Base-by-base conservation (phyloP, 2,329 filamentous ascomycete genomes). In the Pseudocercospora cruenta region DNA sequence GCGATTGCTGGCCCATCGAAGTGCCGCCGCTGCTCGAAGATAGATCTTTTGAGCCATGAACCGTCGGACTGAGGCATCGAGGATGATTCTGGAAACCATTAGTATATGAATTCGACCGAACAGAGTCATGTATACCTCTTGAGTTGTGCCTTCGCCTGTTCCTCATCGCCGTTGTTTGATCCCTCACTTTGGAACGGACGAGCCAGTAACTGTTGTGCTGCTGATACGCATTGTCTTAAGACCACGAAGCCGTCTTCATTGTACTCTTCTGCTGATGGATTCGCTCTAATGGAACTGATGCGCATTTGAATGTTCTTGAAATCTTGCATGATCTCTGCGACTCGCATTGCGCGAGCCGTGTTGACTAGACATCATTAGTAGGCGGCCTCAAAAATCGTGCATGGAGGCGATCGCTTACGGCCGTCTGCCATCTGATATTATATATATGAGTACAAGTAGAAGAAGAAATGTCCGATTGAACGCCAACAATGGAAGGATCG, bases 241-340 rank as follows among this genome's bases (percentile, higher is more conserved):
- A 88, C 77, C 26, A 81, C 80, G 72, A 86, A 89, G 63, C 87
- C 87, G 68, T 87, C 84, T 67, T 87, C 83, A 70, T 86, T 82
- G 75, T 84, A 84, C 68, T 88, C 85, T 61, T 86, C 84, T 47
- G 83, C 79, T 4, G 83, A 80, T 31, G 83, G 81, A 21, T 81
- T 80, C 28, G 82, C 80, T 65, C 83, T 82, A 65, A 87, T 82
- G n/a, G 33, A 12, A 67, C 86, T 81, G 31, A 83, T 86, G 74
- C 88, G 86, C 68, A 84, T 77, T 69, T 88, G 85, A 3, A 89
- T 78, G 63, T 85, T 87, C 61, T 87, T 85, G 74, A 87, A 90
- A 78, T 90, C 87, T 69, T 84, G 84, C 80, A 90, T 87, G 74
- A 90, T 83, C 77, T 90, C 87, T 55, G 86, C 82, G 70, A 90